Conservation (phyloP, 2,329 filamentous ascomycete species). For the Nemania sp. region DNA sequence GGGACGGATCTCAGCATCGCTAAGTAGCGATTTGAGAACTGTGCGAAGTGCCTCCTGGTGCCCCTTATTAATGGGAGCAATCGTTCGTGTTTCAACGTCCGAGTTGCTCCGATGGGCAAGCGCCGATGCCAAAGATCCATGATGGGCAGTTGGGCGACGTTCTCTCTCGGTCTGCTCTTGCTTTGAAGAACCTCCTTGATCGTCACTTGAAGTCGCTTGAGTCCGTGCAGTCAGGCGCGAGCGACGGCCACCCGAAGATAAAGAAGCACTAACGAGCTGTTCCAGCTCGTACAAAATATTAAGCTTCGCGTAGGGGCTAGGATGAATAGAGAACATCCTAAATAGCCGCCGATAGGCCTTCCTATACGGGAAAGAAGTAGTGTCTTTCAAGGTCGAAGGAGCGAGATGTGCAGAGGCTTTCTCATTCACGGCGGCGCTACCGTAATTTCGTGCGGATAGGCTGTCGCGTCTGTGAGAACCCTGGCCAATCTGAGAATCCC, state of each 20-base stretch:
- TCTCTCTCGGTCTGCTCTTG: constrained; percentile 78
- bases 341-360: constrained; percentile 83
- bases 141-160: constrained; percentile 70
- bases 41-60: constrained; percentile 68
- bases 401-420: constrained; percentile 52
- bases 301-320: constrained; percentile 88
- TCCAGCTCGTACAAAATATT: constrained; percentile 86
- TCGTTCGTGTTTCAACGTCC: constrained; percentile 61
- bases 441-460: constrained; percentile 55
- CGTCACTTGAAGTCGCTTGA: constrained; percentile 54
- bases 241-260: constrained; percentile 66
- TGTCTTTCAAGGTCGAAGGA: constrained; percentile 48
- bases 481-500: constrained; percentile 55
- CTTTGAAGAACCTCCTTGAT: constrained; percentile 50
- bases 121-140: constrained; percentile 53
- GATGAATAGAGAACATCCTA: constrained; percentile 87
- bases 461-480: constrained; percentile 55
- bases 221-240: constrained; percentile 54
- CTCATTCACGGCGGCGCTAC: constrained; percentile 57
- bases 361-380: constrained; percentile 79
- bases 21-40: constrained; percentile 75
- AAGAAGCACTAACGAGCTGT: constrained; percentile 80
- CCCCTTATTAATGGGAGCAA: constrained; percentile 65
- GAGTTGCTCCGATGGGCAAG: constrained; percentile 55
- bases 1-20: constrained; percentile 76